A percentile compares a stretch with the other conserved stretches of the same genome.
Evolutionary conservation across 108 stramenopile species (phyloP).

Genomic region (Chaetoceros tenuissimus): DNA sequence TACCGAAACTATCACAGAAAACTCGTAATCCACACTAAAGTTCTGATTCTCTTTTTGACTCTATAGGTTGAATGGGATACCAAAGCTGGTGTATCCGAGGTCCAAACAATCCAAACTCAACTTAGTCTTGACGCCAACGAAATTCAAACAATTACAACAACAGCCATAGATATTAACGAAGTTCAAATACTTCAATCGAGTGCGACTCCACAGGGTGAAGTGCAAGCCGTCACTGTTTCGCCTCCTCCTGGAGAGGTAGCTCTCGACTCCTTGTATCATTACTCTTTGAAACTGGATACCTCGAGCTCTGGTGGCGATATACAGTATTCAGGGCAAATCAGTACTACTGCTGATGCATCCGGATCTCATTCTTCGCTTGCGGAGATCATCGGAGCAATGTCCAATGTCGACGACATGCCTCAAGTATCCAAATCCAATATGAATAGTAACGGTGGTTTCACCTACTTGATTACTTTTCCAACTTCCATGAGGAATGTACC

Average conservation of each 20-base stretch:
- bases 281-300: conserved; percentile 46
- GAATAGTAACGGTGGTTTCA: conserved; percentile 46
- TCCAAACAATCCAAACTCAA: conserved; percentile 57
- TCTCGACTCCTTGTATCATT: conserved; percentile 37
- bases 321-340: conserved; percentile 56
- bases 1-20: conserved; percentile 1
- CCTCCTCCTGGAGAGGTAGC: conserved; percentile 31
- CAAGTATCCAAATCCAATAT: conserved; percentile 23
- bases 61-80: conserved; percentile 77
- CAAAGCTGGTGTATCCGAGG: conserved; percentile 57
- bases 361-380: conserved; percentile 28
- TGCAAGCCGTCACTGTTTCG: conserved; percentile 51
- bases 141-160: conserved; percentile 61
- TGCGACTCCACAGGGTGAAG: conserved; percentile 39
- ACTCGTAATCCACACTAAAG: neutral
- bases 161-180: conserved; percentile 48
- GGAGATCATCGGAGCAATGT: conserved; percentile 51
- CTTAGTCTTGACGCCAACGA: conserved; percentile 75
- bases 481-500: conserved; percentile 64
- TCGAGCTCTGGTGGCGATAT: conserved; percentile 33
- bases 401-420: conserved; percentile 33
- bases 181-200: conserved; percentile 48
- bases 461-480: conserved; percentile 61
- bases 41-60: neutral
- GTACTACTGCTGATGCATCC: conserved; percentile 32